Conservation (phyloP, 139 green algal species). For the Astrephomene gubernaculifera region DNA sequence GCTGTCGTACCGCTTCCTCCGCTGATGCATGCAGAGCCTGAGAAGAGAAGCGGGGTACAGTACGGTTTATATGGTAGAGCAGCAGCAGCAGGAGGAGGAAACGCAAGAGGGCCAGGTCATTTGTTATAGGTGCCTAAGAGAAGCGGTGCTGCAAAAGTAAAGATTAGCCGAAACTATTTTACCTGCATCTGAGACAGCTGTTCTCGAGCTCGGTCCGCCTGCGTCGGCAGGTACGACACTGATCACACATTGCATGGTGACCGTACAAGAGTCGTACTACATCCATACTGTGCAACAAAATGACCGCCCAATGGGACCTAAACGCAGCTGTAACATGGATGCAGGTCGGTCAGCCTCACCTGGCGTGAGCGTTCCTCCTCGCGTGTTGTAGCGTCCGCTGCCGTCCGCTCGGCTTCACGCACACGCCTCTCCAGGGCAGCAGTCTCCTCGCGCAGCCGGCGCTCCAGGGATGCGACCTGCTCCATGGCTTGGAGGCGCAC, state of each 20-base stretch:
- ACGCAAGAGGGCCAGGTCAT: too few species aligned
- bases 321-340: too few species aligned
- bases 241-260: too few species aligned
- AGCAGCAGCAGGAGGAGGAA: too few species aligned
- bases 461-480: not conserved
- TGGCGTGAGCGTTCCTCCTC: constrained; percentile 14
- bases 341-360: not conserved
- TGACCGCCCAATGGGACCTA: too few species aligned
- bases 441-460: not conserved
- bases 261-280: too few species aligned
- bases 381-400: not conserved
- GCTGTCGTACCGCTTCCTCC: constrained; percentile 13
- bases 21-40: constrained; percentile 30
- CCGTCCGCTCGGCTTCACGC: not conserved
- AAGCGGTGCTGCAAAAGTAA: too few species aligned
- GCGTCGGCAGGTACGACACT: too few species aligned
- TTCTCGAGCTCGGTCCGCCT: constrained; percentile 12
- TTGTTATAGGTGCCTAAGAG: not conserved
- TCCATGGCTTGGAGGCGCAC: not conserved
- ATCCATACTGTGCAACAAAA: too few species aligned
- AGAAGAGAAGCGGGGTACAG: too few species aligned
- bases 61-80: too few species aligned
- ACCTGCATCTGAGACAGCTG: constrained; percentile 36
- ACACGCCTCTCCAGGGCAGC: not conserved
- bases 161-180: too few species aligned